These are phyloP conservation scores for Samsoniella hepiali DNA, from an alignment of 2,329 filamentous ascomycete species.

Conservation along the genomic window DNA sequence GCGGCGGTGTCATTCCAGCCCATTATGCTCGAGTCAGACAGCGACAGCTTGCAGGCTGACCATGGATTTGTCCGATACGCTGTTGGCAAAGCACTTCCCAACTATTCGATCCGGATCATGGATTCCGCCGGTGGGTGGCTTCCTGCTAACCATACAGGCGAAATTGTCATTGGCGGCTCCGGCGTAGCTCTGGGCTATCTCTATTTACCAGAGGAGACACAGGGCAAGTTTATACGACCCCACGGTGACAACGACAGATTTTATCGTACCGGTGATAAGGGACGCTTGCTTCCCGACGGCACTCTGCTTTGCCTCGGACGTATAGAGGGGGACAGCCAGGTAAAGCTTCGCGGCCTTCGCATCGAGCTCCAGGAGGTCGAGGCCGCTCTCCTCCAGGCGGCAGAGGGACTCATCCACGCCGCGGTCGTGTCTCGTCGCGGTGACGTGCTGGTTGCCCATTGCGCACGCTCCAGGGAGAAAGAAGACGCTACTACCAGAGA, in stretches of 20 bases:
- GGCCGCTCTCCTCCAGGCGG: constrained; percentile 21
- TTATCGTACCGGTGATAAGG: constrained; percentile 38
- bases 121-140: constrained; percentile 31
- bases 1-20: not conserved
- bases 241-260: constrained; percentile 20
- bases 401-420: not conserved
- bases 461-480: not conserved
- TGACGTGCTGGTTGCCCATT: not conserved
- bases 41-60: not conserved
- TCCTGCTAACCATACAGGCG: constrained; percentile 35
- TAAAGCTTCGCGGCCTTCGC: constrained; percentile 42
- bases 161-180: constrained; percentile 31
- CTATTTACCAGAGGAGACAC: constrained; percentile 24
- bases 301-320: constrained; percentile 33
- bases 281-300: constrained; percentile 31
- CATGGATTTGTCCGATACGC: not conserved
- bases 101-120: constrained; percentile 37
- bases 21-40: not conserved
- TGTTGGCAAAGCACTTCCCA: constrained; percentile 18
- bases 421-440: not conserved
- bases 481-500: no score
- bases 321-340: constrained; percentile 37
- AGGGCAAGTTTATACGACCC: not conserved
- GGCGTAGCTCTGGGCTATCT: constrained; percentile 37
- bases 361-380: constrained; percentile 44